These are phyloP conservation scores for Stygiomarasmius scandens DNA, from an alignment of 1,284 basidiomycete species.

Conservation along the genomic window DNA sequence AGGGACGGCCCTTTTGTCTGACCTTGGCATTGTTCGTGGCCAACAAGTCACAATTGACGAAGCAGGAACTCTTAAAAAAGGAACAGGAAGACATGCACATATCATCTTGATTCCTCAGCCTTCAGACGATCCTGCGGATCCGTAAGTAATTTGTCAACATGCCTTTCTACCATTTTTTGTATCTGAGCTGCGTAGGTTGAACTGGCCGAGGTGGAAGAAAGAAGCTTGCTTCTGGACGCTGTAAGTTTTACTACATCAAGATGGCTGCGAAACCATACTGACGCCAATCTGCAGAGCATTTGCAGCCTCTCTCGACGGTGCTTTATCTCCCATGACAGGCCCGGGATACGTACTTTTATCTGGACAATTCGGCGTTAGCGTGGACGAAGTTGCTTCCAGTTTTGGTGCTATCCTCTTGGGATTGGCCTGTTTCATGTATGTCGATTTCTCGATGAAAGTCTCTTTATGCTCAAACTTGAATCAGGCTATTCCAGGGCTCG, in stretches of 20 bases:
- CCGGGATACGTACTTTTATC: slow-evolving; percentile 44
- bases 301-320: slow-evolving; percentile 45
- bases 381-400: slow-evolving; percentile 42
- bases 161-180: not conserved
- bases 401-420: slow-evolving; percentile 43
- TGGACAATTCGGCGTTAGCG: slow-evolving; percentile 39
- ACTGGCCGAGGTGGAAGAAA: slow-evolving; percentile 50
- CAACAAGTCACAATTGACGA: slow-evolving; percentile 35
- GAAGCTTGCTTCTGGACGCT: slow-evolving; percentile 48
- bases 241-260: slow-evolving; percentile 21
- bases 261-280: not conserved
- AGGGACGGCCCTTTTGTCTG: slow-evolving; percentile 45
- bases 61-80: slow-evolving; percentile 38
- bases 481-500: slow-evolving; percentile 42
- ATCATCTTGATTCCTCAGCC: slow-evolving; percentile 48
- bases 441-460: not conserved
- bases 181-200: slow-evolving; percentile 30
- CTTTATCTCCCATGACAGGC: slow-evolving; percentile 44
- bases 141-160: slow-evolving; percentile 28
- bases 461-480: not conserved
- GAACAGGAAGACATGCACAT: slow-evolving; percentile 41
- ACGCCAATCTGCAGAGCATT: slow-evolving; percentile 32
- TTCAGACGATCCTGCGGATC: slow-evolving; percentile 46
- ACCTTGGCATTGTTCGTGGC: slow-evolving; percentile 40
- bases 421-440: slow-evolving; percentile 43